Evolutionary conservation across 768 basidiomycete species (phyloP).

Genomic region (Hypholoma fasciculare): DNA sequence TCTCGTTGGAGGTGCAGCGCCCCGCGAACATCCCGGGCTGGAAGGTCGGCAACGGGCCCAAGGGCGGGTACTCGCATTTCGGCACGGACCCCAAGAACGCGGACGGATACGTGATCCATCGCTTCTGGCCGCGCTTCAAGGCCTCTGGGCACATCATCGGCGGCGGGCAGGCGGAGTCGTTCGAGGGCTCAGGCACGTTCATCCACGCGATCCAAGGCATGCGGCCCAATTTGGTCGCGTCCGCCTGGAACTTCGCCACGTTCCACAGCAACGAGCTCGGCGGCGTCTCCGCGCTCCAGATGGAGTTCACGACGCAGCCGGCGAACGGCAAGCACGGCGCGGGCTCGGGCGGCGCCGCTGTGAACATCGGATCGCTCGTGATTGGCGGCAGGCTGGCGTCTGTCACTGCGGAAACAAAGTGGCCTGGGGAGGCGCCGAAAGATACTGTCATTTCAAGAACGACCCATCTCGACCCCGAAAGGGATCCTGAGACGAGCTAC

Average conservation of each 20-base stretch:
- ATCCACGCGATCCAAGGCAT: conserved; percentile 98
- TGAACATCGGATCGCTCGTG: conserved; percentile 86
- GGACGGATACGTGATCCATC: conserved; percentile 87
- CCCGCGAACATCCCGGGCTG: conserved; percentile 77
- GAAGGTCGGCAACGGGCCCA: conserved; percentile 86
- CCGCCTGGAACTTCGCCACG: conserved; percentile 93
- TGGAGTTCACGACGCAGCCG: conserved; percentile 91
- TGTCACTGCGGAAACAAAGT: conserved; percentile 80
- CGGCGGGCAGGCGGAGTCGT: conserved; percentile 57
- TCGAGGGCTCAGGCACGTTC: conserved; percentile 79
- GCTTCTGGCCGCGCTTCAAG: conserved; percentile 80
- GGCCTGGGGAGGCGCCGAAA: conserved; percentile 59
- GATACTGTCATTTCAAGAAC: conserved; percentile 63
- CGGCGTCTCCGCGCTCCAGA: conserved; percentile 85
- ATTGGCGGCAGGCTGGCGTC: conserved; percentile 73
- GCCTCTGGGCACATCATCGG: conserved; percentile 68
- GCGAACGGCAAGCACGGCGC: conserved; percentile 76
- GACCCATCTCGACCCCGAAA: conserved; percentile 55
- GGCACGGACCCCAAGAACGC: conserved; percentile 66
- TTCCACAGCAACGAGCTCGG: conserved; percentile 79
- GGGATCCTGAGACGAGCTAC: conserved; percentile 85
- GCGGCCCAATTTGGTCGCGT: conserved; percentile 91
- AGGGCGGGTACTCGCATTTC: conserved; percentile 90
- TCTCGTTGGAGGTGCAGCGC: conserved; percentile 73
- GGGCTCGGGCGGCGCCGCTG: conserved; percentile 80